These are phyloP conservation scores for Pleurotus ostreatus DNA, from an alignment of 768 basidiomycete genomes.

Conservation along the genomic window DNA sequence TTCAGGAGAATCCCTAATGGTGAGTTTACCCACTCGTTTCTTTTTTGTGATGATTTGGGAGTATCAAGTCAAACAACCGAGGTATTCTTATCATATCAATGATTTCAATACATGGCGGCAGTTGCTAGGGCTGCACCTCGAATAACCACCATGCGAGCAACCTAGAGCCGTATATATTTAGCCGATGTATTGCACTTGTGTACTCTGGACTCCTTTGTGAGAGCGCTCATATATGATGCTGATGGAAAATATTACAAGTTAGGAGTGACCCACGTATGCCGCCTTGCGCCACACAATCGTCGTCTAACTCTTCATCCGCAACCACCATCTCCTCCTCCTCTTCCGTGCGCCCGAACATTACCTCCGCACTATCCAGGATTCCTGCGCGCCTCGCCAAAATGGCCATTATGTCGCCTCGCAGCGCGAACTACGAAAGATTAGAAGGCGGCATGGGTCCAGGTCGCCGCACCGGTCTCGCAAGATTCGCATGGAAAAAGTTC, in stretches of 20 bases:
- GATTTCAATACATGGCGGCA: background rate
- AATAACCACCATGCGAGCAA: too few species aligned
- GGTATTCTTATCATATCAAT: background rate
- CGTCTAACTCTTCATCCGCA: background rate
- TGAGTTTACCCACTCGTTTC: background rate
- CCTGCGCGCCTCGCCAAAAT: constrained; percentile 4
- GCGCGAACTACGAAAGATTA: constrained; percentile 26
- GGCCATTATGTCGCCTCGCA: constrained; percentile 21
- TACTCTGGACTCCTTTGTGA: too few species aligned
- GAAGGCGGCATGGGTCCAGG: constrained; percentile 46
- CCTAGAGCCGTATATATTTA: too few species aligned
- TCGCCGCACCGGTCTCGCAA: constrained; percentile 23
- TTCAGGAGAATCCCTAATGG: background rate
- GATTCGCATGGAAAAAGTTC: constrained; percentile 64
- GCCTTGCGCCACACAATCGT: background rate
- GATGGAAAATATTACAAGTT: too few species aligned
- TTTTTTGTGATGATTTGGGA: background rate
- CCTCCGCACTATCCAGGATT: background rate
- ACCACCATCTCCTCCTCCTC: background rate
- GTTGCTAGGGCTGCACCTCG: background rate
- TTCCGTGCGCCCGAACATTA: background rate
- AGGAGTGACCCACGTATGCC: too few species aligned
- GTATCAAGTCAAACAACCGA: background rate
- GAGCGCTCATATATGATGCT: too few species aligned
- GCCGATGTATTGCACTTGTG: too few species aligned